Evolutionary conservation across 2,329 filamentous ascomycete genomes (phyloP).

Genomic region (Fusarium sp.): DNA sequence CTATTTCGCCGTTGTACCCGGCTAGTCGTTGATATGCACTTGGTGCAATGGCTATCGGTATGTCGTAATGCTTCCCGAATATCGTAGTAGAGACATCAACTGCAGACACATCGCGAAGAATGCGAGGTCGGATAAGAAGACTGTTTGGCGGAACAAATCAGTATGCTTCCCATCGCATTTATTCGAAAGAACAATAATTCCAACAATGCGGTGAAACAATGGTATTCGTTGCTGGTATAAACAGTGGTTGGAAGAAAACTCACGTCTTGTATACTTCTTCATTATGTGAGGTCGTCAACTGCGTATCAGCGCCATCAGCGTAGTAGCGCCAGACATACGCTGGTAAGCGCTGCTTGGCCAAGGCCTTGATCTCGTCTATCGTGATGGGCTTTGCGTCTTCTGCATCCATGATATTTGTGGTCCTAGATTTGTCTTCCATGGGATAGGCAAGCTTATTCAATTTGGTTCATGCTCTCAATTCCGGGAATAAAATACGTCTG

Average conservation of each 20-base stretch:
- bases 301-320: background rate
- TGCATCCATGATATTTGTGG: background rate
- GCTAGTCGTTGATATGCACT: background rate
- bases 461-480: background rate
- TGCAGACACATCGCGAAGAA: background rate
- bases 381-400: accelerated
- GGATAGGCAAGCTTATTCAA: accelerated
- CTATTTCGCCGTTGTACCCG: background rate
- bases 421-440: too few relatives aligned
- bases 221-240: too few relatives aligned
- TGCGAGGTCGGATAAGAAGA: background rate
- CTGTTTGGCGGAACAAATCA: too few relatives aligned
- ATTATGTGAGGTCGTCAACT: background rate
- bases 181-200: too few relatives aligned
- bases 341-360: too few relatives aligned
- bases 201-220: too few relatives aligned
- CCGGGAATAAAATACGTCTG: accelerated
- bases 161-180: too few relatives aligned
- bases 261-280: background rate
- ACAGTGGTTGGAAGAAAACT: too few relatives aligned
- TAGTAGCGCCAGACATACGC: background rate
- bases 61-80: too few relatives aligned
- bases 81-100: background rate
- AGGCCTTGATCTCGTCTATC: background rate
- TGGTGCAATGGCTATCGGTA: background rate